phyloP scores from a whole-genome alignment of 2,329 filamentous ascomycete genomes.

The Metarhizium brunneum region DNA sequence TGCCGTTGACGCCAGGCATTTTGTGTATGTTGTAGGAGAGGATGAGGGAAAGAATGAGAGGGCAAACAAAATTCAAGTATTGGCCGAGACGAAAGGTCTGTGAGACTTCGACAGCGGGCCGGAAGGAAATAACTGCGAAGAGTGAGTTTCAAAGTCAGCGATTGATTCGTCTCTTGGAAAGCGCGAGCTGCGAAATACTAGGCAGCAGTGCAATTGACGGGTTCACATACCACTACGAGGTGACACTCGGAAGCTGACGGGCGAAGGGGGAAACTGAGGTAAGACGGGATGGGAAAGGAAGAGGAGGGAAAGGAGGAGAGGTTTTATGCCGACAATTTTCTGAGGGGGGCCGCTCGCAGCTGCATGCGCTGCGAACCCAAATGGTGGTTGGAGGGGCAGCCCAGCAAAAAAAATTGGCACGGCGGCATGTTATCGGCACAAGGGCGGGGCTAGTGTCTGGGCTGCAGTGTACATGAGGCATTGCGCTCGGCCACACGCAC shows the following conservation, averaged over 20 bases:
- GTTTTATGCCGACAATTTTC: conserved; percentile 7
- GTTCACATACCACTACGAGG: conserved; percentile 1
- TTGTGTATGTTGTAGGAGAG: conserved; percentile 9
- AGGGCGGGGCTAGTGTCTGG: background rate
- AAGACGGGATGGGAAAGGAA: conserved; percentile 2
- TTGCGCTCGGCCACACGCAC: too few species aligned
- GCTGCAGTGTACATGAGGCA: background rate
- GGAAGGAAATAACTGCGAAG: background rate
- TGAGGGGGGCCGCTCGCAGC: background rate
- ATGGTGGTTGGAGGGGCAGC: conserved; percentile 6
- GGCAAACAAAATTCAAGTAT: conserved; percentile 2
- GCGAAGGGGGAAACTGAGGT: background rate
- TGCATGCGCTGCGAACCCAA: background rate
- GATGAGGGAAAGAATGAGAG: conserved; percentile 13
- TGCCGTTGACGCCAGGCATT: conserved; percentile 48
- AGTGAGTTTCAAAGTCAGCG: background rate
- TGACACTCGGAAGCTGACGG: background rate
- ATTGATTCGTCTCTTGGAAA: background rate
- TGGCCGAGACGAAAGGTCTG: background rate
- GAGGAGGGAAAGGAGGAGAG: conserved; percentile 7
- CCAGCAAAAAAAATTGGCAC: background rate
- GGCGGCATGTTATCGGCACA: background rate
- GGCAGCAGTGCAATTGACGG: background rate
- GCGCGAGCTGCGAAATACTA: background rate
- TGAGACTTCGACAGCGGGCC: background rate